Conservation (phyloP, 805 yeast genomes). For the Candida endomychidarum region DNA sequence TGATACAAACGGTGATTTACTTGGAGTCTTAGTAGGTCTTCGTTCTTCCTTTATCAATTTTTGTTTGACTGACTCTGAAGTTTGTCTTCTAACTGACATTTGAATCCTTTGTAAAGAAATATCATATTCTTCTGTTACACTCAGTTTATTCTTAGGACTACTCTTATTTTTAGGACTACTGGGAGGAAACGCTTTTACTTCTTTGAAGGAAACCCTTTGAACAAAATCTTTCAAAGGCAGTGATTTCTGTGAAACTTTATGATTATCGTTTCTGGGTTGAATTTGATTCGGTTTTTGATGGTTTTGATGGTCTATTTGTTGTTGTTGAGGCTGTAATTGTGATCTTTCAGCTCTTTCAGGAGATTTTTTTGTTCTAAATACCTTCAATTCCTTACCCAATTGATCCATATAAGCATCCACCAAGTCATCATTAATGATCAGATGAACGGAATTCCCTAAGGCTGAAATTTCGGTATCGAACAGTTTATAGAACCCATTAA, state of each 20-base stretch:
- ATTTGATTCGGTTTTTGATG: no score
- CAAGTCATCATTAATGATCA: neutral
- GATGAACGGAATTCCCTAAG: neutral
- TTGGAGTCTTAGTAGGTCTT: conserved; percentile 23
- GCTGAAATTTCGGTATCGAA: neutral
- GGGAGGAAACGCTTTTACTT: conserved; percentile 21
- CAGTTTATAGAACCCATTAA: neutral
- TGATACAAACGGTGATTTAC: conserved; percentile 35
- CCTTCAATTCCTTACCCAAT: neutral
- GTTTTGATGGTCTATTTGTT: neutral
- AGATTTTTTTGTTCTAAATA: neutral
- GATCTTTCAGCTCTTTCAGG: neutral
- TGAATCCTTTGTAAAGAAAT: conserved; percentile 15
- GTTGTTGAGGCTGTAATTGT: neutral
- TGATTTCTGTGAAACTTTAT: neutral
- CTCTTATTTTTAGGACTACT: conserved; percentile 19
- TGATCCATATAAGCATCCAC: neutral
- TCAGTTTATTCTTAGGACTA: no score
- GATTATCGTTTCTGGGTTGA: no score
- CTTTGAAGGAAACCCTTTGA: conserved; percentile 6
- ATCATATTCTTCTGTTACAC: conserved; percentile 9
- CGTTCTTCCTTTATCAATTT: conserved; percentile 3
- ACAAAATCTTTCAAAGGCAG: conserved; percentile 3
- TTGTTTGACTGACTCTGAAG: conserved; percentile 1
- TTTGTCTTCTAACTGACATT: conserved; percentile 16